A percentile compares a stretch with the other conserved stretches of the same genome.
Conservation (phyloP, 768 basidiomycete genomes). For the Kwoniella mangroviensis region DNA sequence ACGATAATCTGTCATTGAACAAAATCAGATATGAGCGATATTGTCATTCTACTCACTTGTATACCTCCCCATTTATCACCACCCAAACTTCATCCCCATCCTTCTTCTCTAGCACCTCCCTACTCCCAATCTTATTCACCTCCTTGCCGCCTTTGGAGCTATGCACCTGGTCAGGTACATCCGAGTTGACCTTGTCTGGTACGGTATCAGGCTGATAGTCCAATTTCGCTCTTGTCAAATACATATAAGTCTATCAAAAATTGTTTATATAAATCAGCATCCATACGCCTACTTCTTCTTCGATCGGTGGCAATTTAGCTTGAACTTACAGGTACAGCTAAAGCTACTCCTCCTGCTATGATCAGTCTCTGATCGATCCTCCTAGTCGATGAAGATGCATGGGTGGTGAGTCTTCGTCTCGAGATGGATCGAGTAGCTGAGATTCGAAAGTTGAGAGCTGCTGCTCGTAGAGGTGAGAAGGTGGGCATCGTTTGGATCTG, state of each 20-base stretch:
- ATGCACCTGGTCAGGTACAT: slow-evolving; percentile 30
- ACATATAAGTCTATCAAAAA: slow-evolving; percentile 32
- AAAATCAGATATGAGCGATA: background rate
- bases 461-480: slow-evolving; percentile 1
- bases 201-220: slow-evolving; percentile 27
- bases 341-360: slow-evolving; percentile 22
- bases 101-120: slow-evolving; percentile 41
- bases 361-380: slow-evolving; percentile 10
- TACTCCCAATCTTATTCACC: slow-evolving; percentile 21
- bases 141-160: slow-evolving; percentile 2
- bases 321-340: slow-evolving; percentile 25
- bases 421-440: background rate
- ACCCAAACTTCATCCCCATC: slow-evolving; percentile 47
- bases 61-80: slow-evolving; percentile 51
- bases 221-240: slow-evolving; percentile 31
- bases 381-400: background rate
- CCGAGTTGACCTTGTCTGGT: slow-evolving; percentile 18
- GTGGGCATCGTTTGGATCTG: background rate
- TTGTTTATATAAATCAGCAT: background rate
- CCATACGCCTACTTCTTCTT: background rate
- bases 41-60: slow-evolving; percentile 39
- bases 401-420: background rate
- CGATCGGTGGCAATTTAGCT: background rate
- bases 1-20: too few relatives aligned
- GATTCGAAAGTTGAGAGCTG: background rate